Conservation (phyloP, 1,139 yeast genomes). For the Barnettozyma hawaiiensis region DNA sequence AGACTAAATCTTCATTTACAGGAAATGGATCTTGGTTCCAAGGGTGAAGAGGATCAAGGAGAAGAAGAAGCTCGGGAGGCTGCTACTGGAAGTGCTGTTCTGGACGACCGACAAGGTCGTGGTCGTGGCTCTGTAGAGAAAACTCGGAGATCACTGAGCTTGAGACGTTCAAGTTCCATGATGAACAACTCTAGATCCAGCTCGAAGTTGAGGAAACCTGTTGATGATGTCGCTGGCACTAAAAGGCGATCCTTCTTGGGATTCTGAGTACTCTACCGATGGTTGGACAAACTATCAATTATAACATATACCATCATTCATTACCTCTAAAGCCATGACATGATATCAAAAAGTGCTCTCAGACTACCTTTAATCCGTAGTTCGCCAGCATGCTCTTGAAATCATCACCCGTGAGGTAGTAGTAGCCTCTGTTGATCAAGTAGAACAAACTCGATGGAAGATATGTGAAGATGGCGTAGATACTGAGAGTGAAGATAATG, state of each 20-base stretch:
- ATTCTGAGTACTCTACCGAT: slow-evolving; percentile 8
- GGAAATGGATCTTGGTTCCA: slow-evolving; percentile 20
- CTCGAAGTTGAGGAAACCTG: slow-evolving; percentile 9
- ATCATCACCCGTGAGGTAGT: slow-evolving; percentile 28
- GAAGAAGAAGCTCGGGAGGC: no score
- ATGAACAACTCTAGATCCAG: slow-evolving; percentile 8
- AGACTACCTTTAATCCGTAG: slow-evolving; percentile 12
- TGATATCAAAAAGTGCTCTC: neutral
- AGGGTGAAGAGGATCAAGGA: no score
- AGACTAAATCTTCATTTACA: slow-evolving; percentile 19
- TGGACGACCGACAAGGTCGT: slow-evolving; percentile 2
- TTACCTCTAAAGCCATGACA: neutral
- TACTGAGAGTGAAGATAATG: slow-evolving; percentile 25
- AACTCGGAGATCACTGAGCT: slow-evolving; percentile 17
- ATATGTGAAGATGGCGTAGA: slow-evolving; percentile 27
- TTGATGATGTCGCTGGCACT: slow-evolving; percentile 4
- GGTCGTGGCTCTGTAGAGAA: slow-evolving; percentile 1
- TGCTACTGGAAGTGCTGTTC: slow-evolving; percentile 5
- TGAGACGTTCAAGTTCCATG: slow-evolving; percentile 11
- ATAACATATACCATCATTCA: neutral
- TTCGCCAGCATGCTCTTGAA: slow-evolving; percentile 17
- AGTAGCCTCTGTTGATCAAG: slow-evolving; percentile 24
- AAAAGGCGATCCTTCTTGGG: slow-evolving; percentile 21
- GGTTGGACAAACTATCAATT: no score
- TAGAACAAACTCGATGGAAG: slow-evolving; percentile 23